Percentiles rank a stretch among this genome's conserved stretches.
Evolutionary conservation across 306 rosid genomes (phyloP).

Genomic region (Oemleria cerasiformis): DNA sequence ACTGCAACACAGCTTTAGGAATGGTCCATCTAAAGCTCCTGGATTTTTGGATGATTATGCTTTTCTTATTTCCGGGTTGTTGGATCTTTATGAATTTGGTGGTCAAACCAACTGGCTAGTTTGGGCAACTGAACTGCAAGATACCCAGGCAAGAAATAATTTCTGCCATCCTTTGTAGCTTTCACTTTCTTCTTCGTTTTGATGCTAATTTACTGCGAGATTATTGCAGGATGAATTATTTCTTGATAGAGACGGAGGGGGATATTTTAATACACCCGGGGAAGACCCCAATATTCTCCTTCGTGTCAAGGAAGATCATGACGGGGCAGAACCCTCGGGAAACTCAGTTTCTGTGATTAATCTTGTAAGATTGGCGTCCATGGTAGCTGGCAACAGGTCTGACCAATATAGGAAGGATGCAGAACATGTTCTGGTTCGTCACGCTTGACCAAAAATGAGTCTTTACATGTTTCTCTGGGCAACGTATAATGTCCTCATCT

Average conservation of each 20-base stretch:
- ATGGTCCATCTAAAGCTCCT: slow-evolving; percentile 80
- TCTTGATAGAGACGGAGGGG: slow-evolving; percentile 88
- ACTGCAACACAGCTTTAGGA: slow-evolving; percentile 82
- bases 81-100: slow-evolving; percentile 85
- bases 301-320: slow-evolving; percentile 92
- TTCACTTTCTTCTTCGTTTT: slow-evolving; percentile 3
- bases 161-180: slow-evolving; percentile 3
- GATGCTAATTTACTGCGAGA: slow-evolving; percentile 10
- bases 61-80: slow-evolving; percentile 75
- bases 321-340: slow-evolving; percentile 96
- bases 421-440: slow-evolving; percentile 76
- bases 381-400: slow-evolving; percentile 63
- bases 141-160: slow-evolving; percentile 63
- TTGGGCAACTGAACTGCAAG: slow-evolving; percentile 90
- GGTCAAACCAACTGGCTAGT: slow-evolving; percentile 67
- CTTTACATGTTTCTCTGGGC: not conserved
- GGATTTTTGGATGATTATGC: slow-evolving; percentile 94
- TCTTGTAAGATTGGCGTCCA: slow-evolving; percentile 71
- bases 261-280: slow-evolving; percentile 83
- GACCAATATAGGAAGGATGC: slow-evolving; percentile 61
- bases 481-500: not conserved
- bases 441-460: not conserved
- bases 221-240: slow-evolving; percentile 77
- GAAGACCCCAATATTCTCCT: slow-evolving; percentile 88
- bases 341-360: slow-evolving; percentile 80